phyloP scores from a whole-genome alignment of 2,329 filamentous ascomycete genomes.

The Diaporthe humulicola region DNA sequence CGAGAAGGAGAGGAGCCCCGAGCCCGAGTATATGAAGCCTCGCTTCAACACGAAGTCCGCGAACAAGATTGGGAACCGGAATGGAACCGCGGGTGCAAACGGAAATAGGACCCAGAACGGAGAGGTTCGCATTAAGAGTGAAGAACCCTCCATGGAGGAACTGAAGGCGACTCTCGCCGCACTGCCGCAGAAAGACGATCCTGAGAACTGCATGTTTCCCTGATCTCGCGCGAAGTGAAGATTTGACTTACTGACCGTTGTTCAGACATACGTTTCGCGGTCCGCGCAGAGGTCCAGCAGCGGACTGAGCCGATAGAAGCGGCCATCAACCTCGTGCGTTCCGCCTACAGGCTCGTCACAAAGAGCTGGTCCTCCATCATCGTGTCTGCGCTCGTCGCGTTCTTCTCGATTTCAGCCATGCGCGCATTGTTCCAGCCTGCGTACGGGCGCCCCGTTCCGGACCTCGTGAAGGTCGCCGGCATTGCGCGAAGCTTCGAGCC shows the following conservation, averaged over 20 bases:
- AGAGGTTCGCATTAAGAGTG: slow-evolving; percentile 39
- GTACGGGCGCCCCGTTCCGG: slow-evolving; percentile 76
- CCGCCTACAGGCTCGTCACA: slow-evolving; percentile 71
- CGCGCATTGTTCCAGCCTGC: slow-evolving; percentile 79
- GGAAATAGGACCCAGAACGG: slow-evolving; percentile 27
- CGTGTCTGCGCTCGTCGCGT: slow-evolving; percentile 69
- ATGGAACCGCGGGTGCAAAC: neutral
- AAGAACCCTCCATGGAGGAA: slow-evolving; percentile 41
- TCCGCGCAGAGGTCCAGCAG: slow-evolving; percentile 90
- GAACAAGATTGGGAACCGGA: slow-evolving; percentile 53
- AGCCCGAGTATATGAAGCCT: slow-evolving; percentile 49
- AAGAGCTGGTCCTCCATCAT: slow-evolving; percentile 78
- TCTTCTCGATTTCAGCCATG: slow-evolving; percentile 76
- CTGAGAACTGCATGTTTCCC: slow-evolving; percentile 65
- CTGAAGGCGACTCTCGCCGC: slow-evolving; percentile 48
- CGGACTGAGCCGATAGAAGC: slow-evolving; percentile 87
- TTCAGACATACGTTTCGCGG: slow-evolving; percentile 87
- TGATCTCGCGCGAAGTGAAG: slow-evolving; percentile 36
- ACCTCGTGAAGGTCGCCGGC: slow-evolving; percentile 90
- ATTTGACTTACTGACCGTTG: slow-evolving; percentile 42
- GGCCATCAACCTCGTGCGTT: slow-evolving; percentile 73
- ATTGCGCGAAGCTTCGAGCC: slow-evolving; percentile 94
- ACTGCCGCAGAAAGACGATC: slow-evolving; percentile 47
- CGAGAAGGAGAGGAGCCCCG: slow-evolving; percentile 65
- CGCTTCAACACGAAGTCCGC: slow-evolving; percentile 50